Conservation (phyloP, 208 protist genomes). For the Zelonia costaricensis region DNA sequence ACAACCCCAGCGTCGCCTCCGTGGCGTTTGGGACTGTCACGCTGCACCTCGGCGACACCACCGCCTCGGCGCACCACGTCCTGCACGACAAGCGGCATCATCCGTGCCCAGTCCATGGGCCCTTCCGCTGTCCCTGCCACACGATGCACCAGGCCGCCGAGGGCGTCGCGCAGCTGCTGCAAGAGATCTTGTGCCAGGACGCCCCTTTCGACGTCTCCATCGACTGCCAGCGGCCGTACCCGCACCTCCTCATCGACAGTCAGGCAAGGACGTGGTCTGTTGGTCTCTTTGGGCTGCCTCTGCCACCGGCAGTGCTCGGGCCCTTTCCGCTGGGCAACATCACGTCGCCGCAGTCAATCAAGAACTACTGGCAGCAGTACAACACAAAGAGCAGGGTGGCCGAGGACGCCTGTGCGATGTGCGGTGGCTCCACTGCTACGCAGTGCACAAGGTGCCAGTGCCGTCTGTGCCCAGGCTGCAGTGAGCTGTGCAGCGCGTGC, state of each 20-base stretch:
- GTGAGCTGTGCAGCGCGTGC: conserved; percentile 32
- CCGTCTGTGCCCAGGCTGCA: conserved; percentile 35
- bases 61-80: neutral
- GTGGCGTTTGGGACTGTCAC: conserved; percentile 16
- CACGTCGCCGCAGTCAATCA: conserved; percentile 27
- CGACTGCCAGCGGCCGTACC: conserved; percentile 18
- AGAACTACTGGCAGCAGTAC: conserved; percentile 18
- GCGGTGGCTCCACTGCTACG: conserved; percentile 1
- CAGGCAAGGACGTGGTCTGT: conserved; percentile 23
- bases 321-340: conserved; percentile 27
- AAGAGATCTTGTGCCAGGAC: conserved; percentile 34
- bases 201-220: conserved; percentile 30
- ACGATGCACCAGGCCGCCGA: conserved; percentile 40
- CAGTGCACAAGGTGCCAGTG: conserved; percentile 30
- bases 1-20: conserved; percentile 24
- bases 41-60: conserved; percentile 9
- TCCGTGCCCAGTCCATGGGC: conserved; percentile 54
- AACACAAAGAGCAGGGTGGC: conserved; percentile 13
- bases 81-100: neutral
- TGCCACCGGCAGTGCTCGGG: conserved; percentile 22
- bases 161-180: conserved; percentile 32
- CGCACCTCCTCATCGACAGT: conserved; percentile 31
- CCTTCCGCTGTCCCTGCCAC: conserved; percentile 58
- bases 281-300: conserved; percentile 18
- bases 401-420: conserved; percentile 25